Evolutionary conservation across 2,329 filamentous ascomycete genomes (phyloP), one percentile per base, ranked within the genome.

Genomic region (Pseudogymnoascus sp.): DNA sequence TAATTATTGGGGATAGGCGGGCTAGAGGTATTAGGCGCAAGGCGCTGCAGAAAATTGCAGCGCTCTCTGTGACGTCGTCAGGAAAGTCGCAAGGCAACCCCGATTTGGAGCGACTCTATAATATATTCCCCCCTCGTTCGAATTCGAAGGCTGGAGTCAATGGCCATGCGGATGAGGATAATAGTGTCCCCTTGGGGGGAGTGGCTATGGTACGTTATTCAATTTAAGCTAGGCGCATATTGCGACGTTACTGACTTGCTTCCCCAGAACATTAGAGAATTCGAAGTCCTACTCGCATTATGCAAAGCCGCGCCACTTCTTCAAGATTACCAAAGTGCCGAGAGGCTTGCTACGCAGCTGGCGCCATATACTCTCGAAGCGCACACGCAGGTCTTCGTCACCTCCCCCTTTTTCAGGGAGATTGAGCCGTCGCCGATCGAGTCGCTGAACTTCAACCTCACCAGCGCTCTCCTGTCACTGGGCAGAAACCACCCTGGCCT

Each of bases 371-470:
- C 97, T 11, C 85, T 92, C 68, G 91, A 97, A 74, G 88, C 90
- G 4, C 90, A 93, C 71, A 79, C 83, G 36, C 93, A 97, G 73
- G 77, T 84, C 16, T 91, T 97, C 70, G 82, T 85, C 7, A 81
- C 87, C 4, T 96, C 93, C 62, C 91, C 92, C 0, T 90, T 90
- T 74, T 88, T 97, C 69, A 88, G 88, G 68, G 86, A 86, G 68
- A 84, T 96, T 73, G 88, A 93, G 66, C 91, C 91, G 1, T 96
- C 91, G 3, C 93, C 96, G 18, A 95, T 91, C 80, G 93, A 97
- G 75, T 83, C 87, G 1, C 79, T 97, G 34, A 87, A 90, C 2
- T 88, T 87, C 70, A 86, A 90, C 69, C 83, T 99, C 40, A 89
- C 91, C 0, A 84, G 84, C 4, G 93, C 93, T 4, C 79, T 97